Conservation (phyloP, 2,329 filamentous ascomycete genomes). For the Chaetomium globosum region DNA sequence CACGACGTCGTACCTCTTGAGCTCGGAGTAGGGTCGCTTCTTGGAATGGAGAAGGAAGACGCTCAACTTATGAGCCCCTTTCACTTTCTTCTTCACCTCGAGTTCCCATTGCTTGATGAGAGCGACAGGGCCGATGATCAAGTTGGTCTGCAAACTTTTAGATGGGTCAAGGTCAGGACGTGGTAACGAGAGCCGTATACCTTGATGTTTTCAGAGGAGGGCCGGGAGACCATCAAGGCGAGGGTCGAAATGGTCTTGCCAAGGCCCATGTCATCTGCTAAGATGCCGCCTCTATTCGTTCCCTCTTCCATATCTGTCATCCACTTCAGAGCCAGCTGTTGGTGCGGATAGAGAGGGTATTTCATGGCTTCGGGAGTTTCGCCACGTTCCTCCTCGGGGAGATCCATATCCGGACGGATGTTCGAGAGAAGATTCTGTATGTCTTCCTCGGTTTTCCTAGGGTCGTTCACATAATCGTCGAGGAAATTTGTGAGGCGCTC, state of each 20-base stretch:
- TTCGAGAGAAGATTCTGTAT: slow-evolving; percentile 71
- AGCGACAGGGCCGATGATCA: slow-evolving; percentile 80
- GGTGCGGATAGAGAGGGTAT: slow-evolving; percentile 75
- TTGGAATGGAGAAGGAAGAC: slow-evolving; percentile 70
- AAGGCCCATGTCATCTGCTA: slow-evolving; percentile 81
- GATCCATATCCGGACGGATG: slow-evolving; percentile 71
- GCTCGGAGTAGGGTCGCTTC: slow-evolving; percentile 61
- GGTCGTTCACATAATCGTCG: slow-evolving; percentile 44
- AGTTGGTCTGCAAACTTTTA: slow-evolving; percentile 57
- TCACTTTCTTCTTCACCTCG: slow-evolving; percentile 74
- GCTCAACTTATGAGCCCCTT: slow-evolving; percentile 58
- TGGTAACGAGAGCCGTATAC: slow-evolving; percentile 9
- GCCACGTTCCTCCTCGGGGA: slow-evolving; percentile 63
- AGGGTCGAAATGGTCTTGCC: slow-evolving; percentile 85
- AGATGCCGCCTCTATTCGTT: slow-evolving; percentile 74
- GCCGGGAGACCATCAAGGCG: slow-evolving; percentile 71
- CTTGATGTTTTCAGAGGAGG: slow-evolving; percentile 59
- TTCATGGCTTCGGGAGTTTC: slow-evolving; percentile 70
- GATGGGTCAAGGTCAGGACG: not conserved
- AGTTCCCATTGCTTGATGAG: slow-evolving; percentile 82
- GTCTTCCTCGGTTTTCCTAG: slow-evolving; percentile 58
- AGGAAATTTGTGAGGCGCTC: slow-evolving; percentile 42
- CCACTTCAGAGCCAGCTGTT: slow-evolving; percentile 77
- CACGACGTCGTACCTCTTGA: slow-evolving; percentile 72
- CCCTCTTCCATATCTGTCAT: slow-evolving; percentile 74